Base-by-base conservation (phyloP, 495 filamentous ascomycete genomes). In the Penicillium riverlandense region DNA sequence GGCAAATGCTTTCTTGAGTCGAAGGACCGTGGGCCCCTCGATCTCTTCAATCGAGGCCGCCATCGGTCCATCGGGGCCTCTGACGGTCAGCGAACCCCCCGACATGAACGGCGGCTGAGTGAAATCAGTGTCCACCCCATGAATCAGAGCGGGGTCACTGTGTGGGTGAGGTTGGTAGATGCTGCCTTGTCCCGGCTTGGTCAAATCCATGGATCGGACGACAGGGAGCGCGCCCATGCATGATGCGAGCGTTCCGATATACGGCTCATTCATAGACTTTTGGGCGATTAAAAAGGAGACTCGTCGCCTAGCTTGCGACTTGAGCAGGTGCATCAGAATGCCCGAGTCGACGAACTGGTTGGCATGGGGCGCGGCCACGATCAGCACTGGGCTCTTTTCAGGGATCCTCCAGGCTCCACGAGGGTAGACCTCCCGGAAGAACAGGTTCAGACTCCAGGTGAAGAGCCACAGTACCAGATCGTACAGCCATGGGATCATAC, bases 281-380 rank as follows among this genome's bases (percentile, higher is more conserved):
- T 91, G 89, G 4, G 92, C 92, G 49, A 92, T 91, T 4, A 98
- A 80, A 52, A 92, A 89, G 16, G 86, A 82, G 40, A 94, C 85
- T 13, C 92, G 84, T 41, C 92, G 85, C 40, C 86, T 80, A 34
- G 86, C 83, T 70, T 95, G 89, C 40, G 75, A 80, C 43, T 85
- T 81, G 12, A 96, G 75, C 7, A 86, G 83, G 30, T 89, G 86
- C 78, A 92, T 91, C 33, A 98, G 75, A 49, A 96, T 86, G 16
- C 96, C 75, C 35, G 89, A 90, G 52, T 98, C 92, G 49, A 96
- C 88, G 57, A 98, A 98, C 78, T 90, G 92, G 61, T 98, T 98
- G 32, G 91, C 92, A 75, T 98, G 92, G 43, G 92, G 92, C 13
- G 92, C 92, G 12, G 89, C 90, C 43, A 98, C 92, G 58, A 98